Percentiles rank a stretch among this genome's conserved stretches.
phyloP scores from a whole-genome alignment of 768 basidiomycete genomes.

The Termitomyces heimii region DNA sequence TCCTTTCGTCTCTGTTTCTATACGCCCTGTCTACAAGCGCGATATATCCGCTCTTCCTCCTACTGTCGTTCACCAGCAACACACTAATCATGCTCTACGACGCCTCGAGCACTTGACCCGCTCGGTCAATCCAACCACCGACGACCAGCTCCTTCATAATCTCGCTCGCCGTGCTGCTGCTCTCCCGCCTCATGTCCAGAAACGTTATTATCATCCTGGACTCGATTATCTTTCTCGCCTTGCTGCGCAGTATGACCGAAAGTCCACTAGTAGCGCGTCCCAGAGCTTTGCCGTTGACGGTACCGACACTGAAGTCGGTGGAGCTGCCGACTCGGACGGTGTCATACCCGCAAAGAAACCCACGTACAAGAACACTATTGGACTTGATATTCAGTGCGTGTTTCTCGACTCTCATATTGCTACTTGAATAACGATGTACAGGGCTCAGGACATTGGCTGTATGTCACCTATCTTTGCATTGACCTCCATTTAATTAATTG shows the following conservation, averaged over 20 bases:
- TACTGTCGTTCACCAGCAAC: constrained; percentile 42
- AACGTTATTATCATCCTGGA: constrained; percentile 9
- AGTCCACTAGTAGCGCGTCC: not conserved
- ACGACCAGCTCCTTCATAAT: constrained; percentile 27
- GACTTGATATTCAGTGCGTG: constrained; percentile 52
- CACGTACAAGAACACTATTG: constrained; percentile 32
- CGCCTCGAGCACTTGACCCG: constrained; percentile 58
- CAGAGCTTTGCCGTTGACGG: constrained; percentile 4
- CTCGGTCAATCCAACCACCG: constrained; percentile 25
- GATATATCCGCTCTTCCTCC: constrained; percentile 7
- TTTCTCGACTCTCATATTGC: not conserved
- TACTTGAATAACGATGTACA: constrained; percentile 11
- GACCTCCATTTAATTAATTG: not conserved
- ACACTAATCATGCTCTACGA: constrained; percentile 46
- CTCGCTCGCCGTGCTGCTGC: constrained; percentile 35
- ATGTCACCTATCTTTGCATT: constrained; percentile 6
- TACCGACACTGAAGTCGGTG: constrained; percentile 19
- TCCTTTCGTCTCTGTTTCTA: constrained; percentile 16
- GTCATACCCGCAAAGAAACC: constrained; percentile 12
- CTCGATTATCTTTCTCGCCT: constrained; percentile 5
- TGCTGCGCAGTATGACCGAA: not conserved
- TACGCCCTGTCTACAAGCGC: constrained; percentile 6
- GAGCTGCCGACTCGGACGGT: constrained; percentile 11
- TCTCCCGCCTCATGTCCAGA: constrained; percentile 20
- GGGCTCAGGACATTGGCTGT: constrained; percentile 49